These are phyloP conservation scores for Capsella bursapastoris DNA, from an alignment of 345 rosid genomes.

Conservation along the genomic window DNA sequence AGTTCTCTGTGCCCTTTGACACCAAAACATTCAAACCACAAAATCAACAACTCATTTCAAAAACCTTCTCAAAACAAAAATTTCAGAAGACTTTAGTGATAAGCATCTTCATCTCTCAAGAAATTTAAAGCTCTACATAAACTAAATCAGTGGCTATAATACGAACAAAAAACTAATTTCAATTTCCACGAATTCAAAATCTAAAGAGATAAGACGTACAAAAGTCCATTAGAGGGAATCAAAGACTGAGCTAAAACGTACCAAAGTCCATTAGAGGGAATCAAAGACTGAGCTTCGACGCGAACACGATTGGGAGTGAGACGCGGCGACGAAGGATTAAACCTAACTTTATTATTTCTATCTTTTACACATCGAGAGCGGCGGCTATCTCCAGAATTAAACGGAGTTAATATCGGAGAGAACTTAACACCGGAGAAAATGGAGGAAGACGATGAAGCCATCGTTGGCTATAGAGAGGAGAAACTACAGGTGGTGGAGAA, in stretches of 20 bases:
- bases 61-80: background rate
- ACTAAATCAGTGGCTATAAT: constrained; percentile 5
- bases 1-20: constrained; percentile 48
- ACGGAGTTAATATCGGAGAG: constrained; percentile 42
- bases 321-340: constrained; percentile 26
- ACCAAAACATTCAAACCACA: constrained; percentile 29
- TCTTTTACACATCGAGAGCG: constrained; percentile 31
- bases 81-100: background rate
- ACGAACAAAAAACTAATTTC: background rate
- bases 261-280: constrained; percentile 32
- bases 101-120: background rate
- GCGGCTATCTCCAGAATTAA: constrained; percentile 37
- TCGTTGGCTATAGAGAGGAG: constrained; percentile 35
- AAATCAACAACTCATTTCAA: constrained; percentile 1
- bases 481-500: constrained; percentile 20
- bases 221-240: constrained; percentile 27
- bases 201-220: constrained; percentile 28
- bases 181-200: constrained; percentile 6
- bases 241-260: constrained; percentile 35
- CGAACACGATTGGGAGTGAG: constrained; percentile 34
- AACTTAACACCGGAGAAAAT: constrained; percentile 43
- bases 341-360: constrained; percentile 37
- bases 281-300: constrained; percentile 36
- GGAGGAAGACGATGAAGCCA: constrained; percentile 52
- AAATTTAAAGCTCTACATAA: background rate